Evolutionary conservation across 208 protist genomes (phyloP), one percentile per base, ranked within the genome.

Genomic region (Hexamita inflata): DNA sequence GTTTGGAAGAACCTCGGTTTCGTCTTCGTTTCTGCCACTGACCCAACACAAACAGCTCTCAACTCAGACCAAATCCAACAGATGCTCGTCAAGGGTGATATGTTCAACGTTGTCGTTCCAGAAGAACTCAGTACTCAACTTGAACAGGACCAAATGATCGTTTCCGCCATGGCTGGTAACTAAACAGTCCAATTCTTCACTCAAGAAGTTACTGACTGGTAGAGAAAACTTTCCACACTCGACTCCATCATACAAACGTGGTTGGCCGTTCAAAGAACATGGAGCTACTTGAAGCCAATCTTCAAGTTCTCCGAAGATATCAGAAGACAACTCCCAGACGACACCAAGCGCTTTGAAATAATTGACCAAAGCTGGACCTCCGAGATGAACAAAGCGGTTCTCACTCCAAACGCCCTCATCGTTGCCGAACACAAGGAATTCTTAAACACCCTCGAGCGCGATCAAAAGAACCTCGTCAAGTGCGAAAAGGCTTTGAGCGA

Each of bases 401-500:
- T 49, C 0, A 34, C 40, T 91, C 0, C 77, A 0, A 45, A 58
- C 29, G n/a, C 64, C 26, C 9, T 80, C 15, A 28, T 68, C 1
- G 1, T 83, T 65, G 96, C 92, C 86, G 90, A 91, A 75, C 86
- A 89, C 7, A 77, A 84, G 0, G 91, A 89, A 0, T 87, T 93
- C 15, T 81, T 94, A 32, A 30, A 74, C 7, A 58, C 13, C 1
- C 40, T 81, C 0, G 75, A 79, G 28, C 1, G 39, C 11, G 24
- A 76, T n/a, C 29, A 67, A n/a, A 1, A 19, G 1, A 34, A 75
- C 34, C 32, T 80, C 1, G 2, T 0, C 0, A 59, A 58, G 80
- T 97, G 93, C 85, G 92, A 98, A 85, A 93, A 93, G 61, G 90
- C 94, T 77, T 86, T 98, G 28, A 89, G 89, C 15, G 88, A 93